phyloP scores from a whole-genome alignment of 2,329 filamentous ascomycete genomes.

The Ascochyta viciae-villosae region DNA sequence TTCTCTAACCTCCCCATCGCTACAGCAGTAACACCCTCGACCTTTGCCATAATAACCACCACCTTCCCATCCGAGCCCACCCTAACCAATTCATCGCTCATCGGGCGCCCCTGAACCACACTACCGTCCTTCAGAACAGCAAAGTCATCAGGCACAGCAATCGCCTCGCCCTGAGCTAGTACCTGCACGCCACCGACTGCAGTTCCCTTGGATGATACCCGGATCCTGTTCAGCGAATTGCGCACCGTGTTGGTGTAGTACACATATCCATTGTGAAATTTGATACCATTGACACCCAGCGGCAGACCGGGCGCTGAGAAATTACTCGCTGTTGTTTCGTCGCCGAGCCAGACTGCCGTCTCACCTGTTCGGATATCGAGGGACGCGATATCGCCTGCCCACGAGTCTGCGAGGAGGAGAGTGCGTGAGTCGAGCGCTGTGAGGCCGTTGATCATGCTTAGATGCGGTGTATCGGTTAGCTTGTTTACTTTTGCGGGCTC shows the following conservation, averaged over 20 bases:
- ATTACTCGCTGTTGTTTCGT: conserved; percentile 21
- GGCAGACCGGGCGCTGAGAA: conserved; percentile 11
- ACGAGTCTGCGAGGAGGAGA: conserved; percentile 34
- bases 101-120: conserved; percentile 18
- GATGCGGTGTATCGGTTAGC: conserved; percentile 22
- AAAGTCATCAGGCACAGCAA: conserved; percentile 29
- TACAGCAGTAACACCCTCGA: conserved; percentile 25
- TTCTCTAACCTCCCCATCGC: conserved; percentile 23
- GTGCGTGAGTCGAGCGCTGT: conserved; percentile 22
- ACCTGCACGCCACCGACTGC: conserved; percentile 13
- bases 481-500: conserved; percentile 12
- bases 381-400: conserved; percentile 22
- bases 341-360: conserved; percentile 17
- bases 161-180: conserved; percentile 3
- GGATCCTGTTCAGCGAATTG: conserved; percentile 21
- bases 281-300: conserved; percentile 35
- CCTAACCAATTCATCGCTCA: conserved; percentile 17
- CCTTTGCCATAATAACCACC: conserved; percentile 15
- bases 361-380: conserved; percentile 20
- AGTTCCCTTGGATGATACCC: conserved; percentile 8
- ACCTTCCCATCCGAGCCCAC: conserved; percentile 19
- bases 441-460: conserved; percentile 34
- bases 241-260: conserved; percentile 34
- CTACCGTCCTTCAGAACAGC: conserved; percentile 24
- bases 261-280: conserved; percentile 7